These are phyloP conservation scores for Phytophthora fragariae DNA, from an alignment of 352 stramenopile species.

Conservation along the genomic window DNA sequence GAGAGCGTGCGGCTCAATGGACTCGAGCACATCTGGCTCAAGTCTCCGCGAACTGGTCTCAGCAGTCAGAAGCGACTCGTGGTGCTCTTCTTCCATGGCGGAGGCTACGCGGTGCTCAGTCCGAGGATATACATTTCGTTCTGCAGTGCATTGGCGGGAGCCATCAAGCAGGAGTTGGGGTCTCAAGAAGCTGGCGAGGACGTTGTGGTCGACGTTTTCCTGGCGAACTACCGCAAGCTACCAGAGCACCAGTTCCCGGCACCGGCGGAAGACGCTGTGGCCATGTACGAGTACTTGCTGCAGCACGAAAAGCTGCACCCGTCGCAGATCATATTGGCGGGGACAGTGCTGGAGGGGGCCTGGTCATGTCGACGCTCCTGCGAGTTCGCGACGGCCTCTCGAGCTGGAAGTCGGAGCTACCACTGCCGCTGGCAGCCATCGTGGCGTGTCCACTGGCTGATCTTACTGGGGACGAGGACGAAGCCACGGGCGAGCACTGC, in stretches of 20 bases:
- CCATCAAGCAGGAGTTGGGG: conserved; percentile 32
- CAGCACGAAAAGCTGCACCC: conserved; percentile 37
- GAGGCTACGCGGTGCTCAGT: conserved; percentile 53
- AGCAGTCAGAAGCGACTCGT: conserved; percentile 30
- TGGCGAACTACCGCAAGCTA: conserved; percentile 58
- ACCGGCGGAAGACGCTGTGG: conserved; percentile 41
- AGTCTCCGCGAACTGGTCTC: background rate
- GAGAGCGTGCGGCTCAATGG: conserved; percentile 43
- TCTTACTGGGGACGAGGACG: conserved; percentile 36
- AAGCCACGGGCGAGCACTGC: conserved; percentile 31
- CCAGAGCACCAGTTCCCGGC: conserved; percentile 43
- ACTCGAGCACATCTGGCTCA: conserved; percentile 64
- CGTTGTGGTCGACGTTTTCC: conserved; percentile 40
- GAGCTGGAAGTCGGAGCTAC: conserved; percentile 28
- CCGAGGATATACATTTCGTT: conserved; percentile 50
- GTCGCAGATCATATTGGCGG: conserved; percentile 46
- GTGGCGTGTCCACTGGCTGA: conserved; percentile 52
- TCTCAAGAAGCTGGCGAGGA: conserved; percentile 8
- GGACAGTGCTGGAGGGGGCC: conserved; percentile 48
- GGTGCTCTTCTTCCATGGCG: conserved; percentile 67
- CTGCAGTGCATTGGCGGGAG: conserved; percentile 29
- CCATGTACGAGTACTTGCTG: conserved; percentile 57
- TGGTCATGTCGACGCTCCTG: conserved; percentile 50
- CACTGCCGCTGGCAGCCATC: conserved; percentile 42
- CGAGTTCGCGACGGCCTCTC: conserved; percentile 34